Conservation (phyloP, 2,329 filamentous ascomycete genomes). For the Paramyrothecium sp. region DNA sequence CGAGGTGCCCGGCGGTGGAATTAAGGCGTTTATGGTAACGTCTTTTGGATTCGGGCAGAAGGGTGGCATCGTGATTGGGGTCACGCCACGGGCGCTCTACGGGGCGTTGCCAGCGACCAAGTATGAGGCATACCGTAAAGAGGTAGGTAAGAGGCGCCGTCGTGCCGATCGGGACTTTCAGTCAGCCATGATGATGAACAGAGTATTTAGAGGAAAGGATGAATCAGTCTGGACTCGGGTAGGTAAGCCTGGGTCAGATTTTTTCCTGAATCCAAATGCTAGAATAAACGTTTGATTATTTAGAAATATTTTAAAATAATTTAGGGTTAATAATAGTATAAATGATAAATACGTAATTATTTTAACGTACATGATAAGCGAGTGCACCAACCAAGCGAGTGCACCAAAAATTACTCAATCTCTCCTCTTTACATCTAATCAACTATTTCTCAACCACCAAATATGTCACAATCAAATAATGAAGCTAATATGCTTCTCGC, state of each 20-base stretch:
- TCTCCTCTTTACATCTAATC: no score
- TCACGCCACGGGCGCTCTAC: slow-evolving; percentile 94
- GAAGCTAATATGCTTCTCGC: no score
- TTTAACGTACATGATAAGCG: no score
- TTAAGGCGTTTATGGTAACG: slow-evolving; percentile 98
- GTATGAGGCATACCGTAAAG: slow-evolving; percentile 78
- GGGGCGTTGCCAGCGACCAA: slow-evolving; percentile 87
- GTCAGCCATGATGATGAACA: slow-evolving; percentile 97
- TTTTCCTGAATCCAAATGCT: slow-evolving; percentile 92
- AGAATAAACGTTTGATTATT: no score
- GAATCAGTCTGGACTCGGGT: slow-evolving; percentile 86
- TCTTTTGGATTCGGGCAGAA: slow-evolving; percentile 99
- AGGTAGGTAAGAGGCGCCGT: slow-evolving; percentile 93
- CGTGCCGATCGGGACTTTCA: slow-evolving; percentile 99
- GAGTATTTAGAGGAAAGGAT: slow-evolving; percentile 92
- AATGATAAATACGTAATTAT: no score
- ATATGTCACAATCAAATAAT: no score
- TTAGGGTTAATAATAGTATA: no score
- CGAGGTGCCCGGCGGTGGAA: no score
- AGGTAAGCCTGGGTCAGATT: slow-evolving; percentile 78
- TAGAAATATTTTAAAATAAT: no score
- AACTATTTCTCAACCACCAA: no score
- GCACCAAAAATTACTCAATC: no score
- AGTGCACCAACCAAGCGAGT: no score
- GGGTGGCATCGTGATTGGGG: slow-evolving; percentile 93